Base-by-base conservation (phyloP, 192 early-diverging fungal genomes). In the Coemansia sp. region DNA sequence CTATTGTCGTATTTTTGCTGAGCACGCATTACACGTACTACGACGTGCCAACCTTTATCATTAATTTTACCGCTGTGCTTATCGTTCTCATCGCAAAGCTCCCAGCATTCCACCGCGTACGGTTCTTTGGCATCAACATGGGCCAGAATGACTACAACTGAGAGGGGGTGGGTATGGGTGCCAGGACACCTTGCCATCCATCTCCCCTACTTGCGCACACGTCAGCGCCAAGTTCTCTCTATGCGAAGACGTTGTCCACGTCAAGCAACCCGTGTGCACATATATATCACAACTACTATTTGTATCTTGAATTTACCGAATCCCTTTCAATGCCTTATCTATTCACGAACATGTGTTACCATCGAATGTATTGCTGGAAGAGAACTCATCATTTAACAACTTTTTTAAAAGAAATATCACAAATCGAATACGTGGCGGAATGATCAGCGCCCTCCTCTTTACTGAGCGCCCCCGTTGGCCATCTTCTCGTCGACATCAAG, bases 21-120 rank as follows among this genome's bases (percentile, higher is more conserved):
- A 94, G 93, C 81, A 96, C 95, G 31, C 95, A 98, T 80, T 98
- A 97, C 84, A 93, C 95, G 1, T 92, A 97, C 87, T 99, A 99
- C 84, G 94, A 98, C 68, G 73, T 92, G 3, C 75, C 91, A 33
- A 95, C 94, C 18, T 99, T 99, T 76, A 87, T 89, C 66, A 89
- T 99, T 77, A 99, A 98, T 78, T 88, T 99, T 47, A 86, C 88
- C 13, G 92, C 92, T 2, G 85, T 96, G 20, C 69, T 95, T 34
- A 87, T 97, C 36, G 90, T 95, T 12, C 79, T 98, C 62, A 89
- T 97, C 64, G 93, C 95, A 43, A 99, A 98, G 84, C 88, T 99
- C 52, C 97, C 97, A 6, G 75, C 89, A 5, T 90, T 95, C 86
- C 92, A 94, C 79, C 86, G 88, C 64, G 95, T 97, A 66, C 90